phyloP scores from a whole-genome alignment of 148 eudicot genomes.

The Hydrangea macrophylla region DNA sequence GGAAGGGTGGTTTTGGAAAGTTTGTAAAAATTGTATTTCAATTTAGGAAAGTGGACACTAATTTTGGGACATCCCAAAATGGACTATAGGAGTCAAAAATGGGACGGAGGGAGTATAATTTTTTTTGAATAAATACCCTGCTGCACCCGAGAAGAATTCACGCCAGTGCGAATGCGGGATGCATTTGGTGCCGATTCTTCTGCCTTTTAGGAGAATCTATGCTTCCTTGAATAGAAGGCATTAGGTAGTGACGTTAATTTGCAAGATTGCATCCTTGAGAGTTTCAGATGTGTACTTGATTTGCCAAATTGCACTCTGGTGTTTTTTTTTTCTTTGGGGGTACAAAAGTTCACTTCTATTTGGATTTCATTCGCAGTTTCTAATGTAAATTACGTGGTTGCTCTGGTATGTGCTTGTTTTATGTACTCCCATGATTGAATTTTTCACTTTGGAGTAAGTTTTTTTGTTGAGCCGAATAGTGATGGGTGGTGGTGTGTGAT shows the following conservation, averaged over 20 bases:
- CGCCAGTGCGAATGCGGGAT: too few relatives aligned
- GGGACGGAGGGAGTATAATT: too few relatives aligned
- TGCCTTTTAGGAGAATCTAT: too few relatives aligned
- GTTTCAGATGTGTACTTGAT: neutral
- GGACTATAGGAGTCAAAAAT: too few relatives aligned
- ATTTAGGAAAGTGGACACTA: too few relatives aligned
- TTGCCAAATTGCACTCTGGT: neutral
- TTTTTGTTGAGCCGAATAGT: neutral
- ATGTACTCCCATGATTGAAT: neutral
- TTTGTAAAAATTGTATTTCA: too few relatives aligned
- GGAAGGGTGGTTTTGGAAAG: too few relatives aligned
- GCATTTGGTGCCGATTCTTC: too few relatives aligned
- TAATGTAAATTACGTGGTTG: neutral
- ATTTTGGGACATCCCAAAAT: too few relatives aligned
- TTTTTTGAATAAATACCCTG: too few relatives aligned
- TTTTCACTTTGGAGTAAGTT: neutral
- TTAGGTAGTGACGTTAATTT: neutral
- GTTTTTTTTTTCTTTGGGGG: neutral
- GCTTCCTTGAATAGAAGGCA: too few relatives aligned
- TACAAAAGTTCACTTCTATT: neutral
- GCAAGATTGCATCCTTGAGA: neutral
- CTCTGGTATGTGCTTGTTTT: neutral
- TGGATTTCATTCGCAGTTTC: neutral
- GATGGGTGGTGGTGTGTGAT: conserved; percentile 8
- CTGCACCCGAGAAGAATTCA: too few relatives aligned